Evolutionary conservation across 2,329 filamentous ascomycete species (phyloP).

Genomic region (Fusarium longipes): DNA sequence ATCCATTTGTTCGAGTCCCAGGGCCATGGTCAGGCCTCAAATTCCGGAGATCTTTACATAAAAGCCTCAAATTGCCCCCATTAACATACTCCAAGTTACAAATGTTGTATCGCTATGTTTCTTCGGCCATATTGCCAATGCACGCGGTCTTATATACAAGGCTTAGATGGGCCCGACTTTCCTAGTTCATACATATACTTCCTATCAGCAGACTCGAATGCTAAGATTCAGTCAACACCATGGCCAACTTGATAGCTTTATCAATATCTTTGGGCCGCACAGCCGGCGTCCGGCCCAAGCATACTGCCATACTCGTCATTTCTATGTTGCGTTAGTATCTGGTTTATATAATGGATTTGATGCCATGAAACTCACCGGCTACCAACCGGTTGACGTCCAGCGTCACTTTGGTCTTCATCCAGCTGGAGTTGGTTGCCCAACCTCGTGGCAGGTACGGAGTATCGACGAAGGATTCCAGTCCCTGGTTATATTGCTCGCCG

Average conservation of each 20-base stretch:
- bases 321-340: slow-evolving; percentile 46
- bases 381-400: slow-evolving; percentile 52
- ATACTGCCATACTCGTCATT: slow-evolving; percentile 51
- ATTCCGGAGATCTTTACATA: background rate
- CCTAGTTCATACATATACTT: background rate
- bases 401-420: slow-evolving; percentile 50
- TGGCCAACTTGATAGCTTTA: slow-evolving; percentile 43
- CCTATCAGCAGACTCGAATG: background rate
- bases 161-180: background rate
- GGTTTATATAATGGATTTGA: no score
- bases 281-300: slow-evolving; percentile 54
- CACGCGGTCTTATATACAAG: background rate
- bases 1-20: background rate
- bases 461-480: slow-evolving; percentile 23
- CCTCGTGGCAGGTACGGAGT: slow-evolving; percentile 24
- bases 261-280: slow-evolving; percentile 54
- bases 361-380: slow-evolving; percentile 45
- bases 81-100: background rate
- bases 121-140: background rate
- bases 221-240: slow-evolving; percentile 24
- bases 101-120: background rate
- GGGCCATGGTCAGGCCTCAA: background rate
- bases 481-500: slow-evolving; percentile 17
- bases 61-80: background rate
- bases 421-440: slow-evolving; percentile 35